Evolutionary conservation across 805 yeast genomes (phyloP).

Genomic region (Monosporozyma yasuniensis): DNA sequence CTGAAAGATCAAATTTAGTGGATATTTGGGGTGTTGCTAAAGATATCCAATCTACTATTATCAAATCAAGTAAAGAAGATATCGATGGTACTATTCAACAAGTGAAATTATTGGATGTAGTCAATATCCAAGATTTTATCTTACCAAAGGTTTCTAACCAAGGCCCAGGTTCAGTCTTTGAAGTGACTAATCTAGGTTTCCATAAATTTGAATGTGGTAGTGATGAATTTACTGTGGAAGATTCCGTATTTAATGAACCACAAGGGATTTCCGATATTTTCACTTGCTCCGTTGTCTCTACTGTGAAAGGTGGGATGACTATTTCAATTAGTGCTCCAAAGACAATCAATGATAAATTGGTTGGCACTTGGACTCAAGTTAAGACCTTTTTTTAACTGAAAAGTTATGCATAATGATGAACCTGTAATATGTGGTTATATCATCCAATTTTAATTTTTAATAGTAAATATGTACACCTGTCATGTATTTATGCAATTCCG

Average conservation of each 20-base stretch:
- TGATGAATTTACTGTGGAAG: slow-evolving; percentile 11
- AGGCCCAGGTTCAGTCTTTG: slow-evolving; percentile 22
- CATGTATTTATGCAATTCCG: background rate
- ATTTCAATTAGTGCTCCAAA: slow-evolving; percentile 19
- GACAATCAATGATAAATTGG: slow-evolving; percentile 1
- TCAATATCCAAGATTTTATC: slow-evolving; percentile 13
- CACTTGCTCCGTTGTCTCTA: slow-evolving; percentile 17
- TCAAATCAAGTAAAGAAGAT: slow-evolving; percentile 2
- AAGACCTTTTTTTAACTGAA: background rate
- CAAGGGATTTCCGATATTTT: slow-evolving; percentile 21
- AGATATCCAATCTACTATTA: slow-evolving; percentile 5
- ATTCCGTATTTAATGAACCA: slow-evolving; percentile 24
- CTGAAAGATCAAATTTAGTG: slow-evolving; percentile 1
- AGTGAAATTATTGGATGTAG: slow-evolving; percentile 18
- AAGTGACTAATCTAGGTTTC: slow-evolving; percentile 24
- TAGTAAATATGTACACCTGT: background rate
- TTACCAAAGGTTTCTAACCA: slow-evolving; percentile 10
- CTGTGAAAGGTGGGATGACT: slow-evolving; percentile 21
- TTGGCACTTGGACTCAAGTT: background rate
- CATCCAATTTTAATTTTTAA: background rate
- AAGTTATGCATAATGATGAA: background rate
- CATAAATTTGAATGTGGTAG: slow-evolving; percentile 11
- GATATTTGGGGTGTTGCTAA: slow-evolving; percentile 16
- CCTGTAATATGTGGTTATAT: background rate
- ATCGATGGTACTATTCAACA: slow-evolving; percentile 12